Percentiles rank a stretch among this genome's conserved stretches.
phyloP scores from a whole-genome alignment of 768 basidiomycete species.

The Suillus paluster region DNA sequence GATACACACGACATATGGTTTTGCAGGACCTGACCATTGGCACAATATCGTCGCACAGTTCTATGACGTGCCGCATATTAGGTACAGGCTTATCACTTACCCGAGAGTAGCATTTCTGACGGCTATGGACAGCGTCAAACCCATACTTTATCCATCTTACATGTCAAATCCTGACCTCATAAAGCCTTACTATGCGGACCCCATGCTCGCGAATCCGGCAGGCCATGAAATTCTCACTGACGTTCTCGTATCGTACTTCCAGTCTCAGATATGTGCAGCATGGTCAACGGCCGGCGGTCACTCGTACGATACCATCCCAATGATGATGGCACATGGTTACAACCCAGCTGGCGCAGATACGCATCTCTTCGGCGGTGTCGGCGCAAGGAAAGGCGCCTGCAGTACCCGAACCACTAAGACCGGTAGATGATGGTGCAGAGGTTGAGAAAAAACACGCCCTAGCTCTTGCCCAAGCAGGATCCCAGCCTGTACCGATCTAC shows the following conservation, averaged over 20 bases:
- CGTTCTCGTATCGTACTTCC: conserved; percentile 88
- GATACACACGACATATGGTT: conserved; percentile 76
- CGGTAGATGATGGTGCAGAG: conserved; percentile 36
- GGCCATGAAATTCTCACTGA: conserved; percentile 93
- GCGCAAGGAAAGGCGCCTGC: conserved; percentile 75
- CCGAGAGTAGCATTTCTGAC: conserved; percentile 5
- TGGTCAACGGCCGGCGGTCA: conserved; percentile 78
- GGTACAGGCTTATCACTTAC: conserved; percentile 39
- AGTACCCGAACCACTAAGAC: conserved; percentile 51
- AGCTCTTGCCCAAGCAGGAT: conserved; percentile 13
- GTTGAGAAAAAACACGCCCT: conserved; percentile 28
- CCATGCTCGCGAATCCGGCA: conserved; percentile 74
- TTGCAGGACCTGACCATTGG: conserved; percentile 87
- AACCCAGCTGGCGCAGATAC: conserved; percentile 42
- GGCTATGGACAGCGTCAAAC: conserved; percentile 61
- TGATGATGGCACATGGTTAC: conserved; percentile 43
- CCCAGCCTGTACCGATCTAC: conserved; percentile 27
- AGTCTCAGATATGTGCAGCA: conserved; percentile 84
- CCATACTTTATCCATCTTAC: conserved; percentile 81
- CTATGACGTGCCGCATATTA: conserved; percentile 95
- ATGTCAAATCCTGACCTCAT: conserved; percentile 71
- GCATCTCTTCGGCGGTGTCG: conserved; percentile 83
- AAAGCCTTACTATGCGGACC: conserved; percentile 78
- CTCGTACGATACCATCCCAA: conserved; percentile 61
- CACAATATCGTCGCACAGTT: conserved; percentile 93